Evolutionary conservation across 257 asterid species (phyloP).

Genomic region (Solanum appendiculatum): DNA sequence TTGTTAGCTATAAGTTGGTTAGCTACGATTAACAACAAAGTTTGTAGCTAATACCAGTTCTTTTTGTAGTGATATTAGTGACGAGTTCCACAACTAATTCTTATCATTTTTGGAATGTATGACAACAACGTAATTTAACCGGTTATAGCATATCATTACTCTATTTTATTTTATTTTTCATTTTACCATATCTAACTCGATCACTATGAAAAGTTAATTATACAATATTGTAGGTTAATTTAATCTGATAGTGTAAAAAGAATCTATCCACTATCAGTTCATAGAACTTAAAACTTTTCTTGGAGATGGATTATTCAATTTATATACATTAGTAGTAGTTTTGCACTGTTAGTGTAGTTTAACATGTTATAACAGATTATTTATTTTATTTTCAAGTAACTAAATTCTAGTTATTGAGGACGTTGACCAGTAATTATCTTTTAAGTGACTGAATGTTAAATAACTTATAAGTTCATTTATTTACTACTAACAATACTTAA

Average conservation of each 20-base stretch:
- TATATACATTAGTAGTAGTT: background rate
- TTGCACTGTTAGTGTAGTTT: background rate
- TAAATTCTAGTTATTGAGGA: background rate
- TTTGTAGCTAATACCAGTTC: background rate
- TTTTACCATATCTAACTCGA: background rate
- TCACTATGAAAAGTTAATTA: background rate
- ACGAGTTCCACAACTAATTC: too few relatives aligned
- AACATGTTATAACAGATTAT: background rate
- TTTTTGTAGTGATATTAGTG: too few relatives aligned
- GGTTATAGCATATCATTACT: background rate
- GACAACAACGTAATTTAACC: too few relatives aligned
- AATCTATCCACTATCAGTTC: background rate
- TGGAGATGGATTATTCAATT: background rate
- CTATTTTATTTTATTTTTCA: background rate
- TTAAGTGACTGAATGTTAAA: background rate
- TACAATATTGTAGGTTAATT: background rate
- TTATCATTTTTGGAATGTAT: too few relatives aligned
- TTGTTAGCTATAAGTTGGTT: too few relatives aligned
- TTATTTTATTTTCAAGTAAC: background rate
- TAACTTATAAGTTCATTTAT: background rate
- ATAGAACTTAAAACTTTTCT: background rate
- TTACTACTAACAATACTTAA: background rate
- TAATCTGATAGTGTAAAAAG: background rate
- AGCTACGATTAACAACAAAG: too few relatives aligned
- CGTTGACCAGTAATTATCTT: background rate